Percentiles rank a stretch among this genome's conserved stretches.
Evolutionary conservation across 169 alveolate genomes (phyloP).

Genomic region (Cytauxzoon felis): DNA sequence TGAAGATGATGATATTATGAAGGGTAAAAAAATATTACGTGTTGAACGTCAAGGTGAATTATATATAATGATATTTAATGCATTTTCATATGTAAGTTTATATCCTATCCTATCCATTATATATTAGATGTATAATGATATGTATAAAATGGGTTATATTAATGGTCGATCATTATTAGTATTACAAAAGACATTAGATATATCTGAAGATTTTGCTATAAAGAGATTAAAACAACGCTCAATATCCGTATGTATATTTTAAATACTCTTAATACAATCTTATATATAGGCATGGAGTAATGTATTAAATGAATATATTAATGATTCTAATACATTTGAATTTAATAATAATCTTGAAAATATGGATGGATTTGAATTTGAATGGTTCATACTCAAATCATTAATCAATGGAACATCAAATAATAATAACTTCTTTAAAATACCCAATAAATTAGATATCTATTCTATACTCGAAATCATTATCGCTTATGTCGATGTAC

Average conservation of each 20-base stretch:
- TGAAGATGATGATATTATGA: not conserved
- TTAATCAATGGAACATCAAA: constrained; percentile 28
- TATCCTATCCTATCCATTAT: not conserved
- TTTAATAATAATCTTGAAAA: constrained; percentile 10
- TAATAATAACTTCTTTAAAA: constrained; percentile 20
- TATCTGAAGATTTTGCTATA: constrained; percentile 75
- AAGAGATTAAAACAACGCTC: constrained; percentile 75
- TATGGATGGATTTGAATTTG: constrained; percentile 62
- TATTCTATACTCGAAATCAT: constrained; percentile 64
- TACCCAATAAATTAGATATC: constrained; percentile 15
- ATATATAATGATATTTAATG: constrained; percentile 79
- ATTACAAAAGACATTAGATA: constrained; percentile 67
- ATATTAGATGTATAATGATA: constrained; percentile 61
- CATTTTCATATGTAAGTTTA: constrained; percentile 64
- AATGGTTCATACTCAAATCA: constrained; percentile 53
- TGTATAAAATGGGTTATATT: constrained; percentile 70
- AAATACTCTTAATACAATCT: not conserved
- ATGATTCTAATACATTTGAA: not conserved
- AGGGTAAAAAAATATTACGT: constrained; percentile 36
- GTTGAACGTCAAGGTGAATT: constrained; percentile 78
- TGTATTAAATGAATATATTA: not conserved
- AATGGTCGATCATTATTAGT: constrained; percentile 77
- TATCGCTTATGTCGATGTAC: constrained; percentile 80
- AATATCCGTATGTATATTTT: constrained; percentile 67
- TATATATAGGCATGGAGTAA: not conserved